Percentiles rank a stretch among this genome's conserved stretches.
Evolutionary conservation across 768 basidiomycete species (phyloP).

Genomic region (Hysterangium stoloniferum): DNA sequence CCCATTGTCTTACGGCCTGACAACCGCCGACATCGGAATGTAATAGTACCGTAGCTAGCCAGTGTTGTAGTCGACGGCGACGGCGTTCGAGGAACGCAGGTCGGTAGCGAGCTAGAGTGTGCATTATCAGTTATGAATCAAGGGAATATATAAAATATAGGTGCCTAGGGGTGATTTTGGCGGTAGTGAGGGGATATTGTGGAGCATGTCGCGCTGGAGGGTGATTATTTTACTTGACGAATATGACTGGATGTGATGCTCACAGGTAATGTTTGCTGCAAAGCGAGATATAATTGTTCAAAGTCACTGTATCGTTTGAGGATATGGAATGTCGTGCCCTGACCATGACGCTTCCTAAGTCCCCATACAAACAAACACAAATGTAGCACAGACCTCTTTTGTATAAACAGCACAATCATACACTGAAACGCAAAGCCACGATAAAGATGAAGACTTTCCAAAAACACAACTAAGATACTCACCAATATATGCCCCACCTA

Average conservation of each 20-base stretch:
- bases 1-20: slow-evolving; percentile 53
- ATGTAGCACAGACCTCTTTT: slow-evolving; percentile 36
- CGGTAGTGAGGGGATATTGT: slow-evolving; percentile 50
- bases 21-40: slow-evolving; percentile 66
- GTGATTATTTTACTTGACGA: neutral
- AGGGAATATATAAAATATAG: neutral
- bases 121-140: neutral
- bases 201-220: slow-evolving; percentile 35
- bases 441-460: neutral
- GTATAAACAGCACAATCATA: slow-evolving; percentile 67
- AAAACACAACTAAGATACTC: slow-evolving; percentile 16
- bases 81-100: slow-evolving; percentile 61
- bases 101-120: slow-evolving; percentile 33
- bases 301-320: slow-evolving; percentile 66
- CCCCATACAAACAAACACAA: slow-evolving; percentile 8
- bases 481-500: slow-evolving; percentile 62
- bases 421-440: slow-evolving; percentile 28
- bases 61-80: slow-evolving; percentile 52
- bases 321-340: slow-evolving; percentile 57
- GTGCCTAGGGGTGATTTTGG: slow-evolving; percentile 60
- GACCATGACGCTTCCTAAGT: neutral
- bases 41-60: slow-evolving; percentile 55
- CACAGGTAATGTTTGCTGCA: slow-evolving; percentile 49
- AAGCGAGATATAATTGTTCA: slow-evolving; percentile 39
- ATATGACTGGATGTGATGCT: slow-evolving; percentile 14